A percentile compares a stretch with the other conserved stretches of the same genome.
phyloP scores from a whole-genome alignment of 495 filamentous ascomycete genomes.

The Monascus purpureus region DNA sequence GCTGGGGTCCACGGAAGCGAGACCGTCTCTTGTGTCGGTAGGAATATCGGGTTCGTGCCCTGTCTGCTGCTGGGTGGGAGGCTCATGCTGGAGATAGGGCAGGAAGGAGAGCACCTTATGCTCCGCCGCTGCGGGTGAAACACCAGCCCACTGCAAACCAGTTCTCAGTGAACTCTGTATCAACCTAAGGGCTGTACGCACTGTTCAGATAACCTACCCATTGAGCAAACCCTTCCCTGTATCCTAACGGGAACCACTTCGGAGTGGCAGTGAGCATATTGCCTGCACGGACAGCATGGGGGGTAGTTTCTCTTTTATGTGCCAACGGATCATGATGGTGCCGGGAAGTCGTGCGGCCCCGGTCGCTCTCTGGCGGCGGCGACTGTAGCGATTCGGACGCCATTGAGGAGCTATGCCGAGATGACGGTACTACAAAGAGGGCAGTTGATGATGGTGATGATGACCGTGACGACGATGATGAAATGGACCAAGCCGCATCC shows the following conservation, averaged over 20 bases:
- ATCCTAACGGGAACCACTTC: constrained; percentile 68
- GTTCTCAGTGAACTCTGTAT: constrained; percentile 1
- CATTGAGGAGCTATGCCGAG: constrained; percentile 22
- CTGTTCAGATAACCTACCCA: constrained; percentile 59
- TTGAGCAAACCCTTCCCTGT: constrained; percentile 81
- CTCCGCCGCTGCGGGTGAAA: constrained; percentile 74
- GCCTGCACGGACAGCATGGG: constrained; percentile 22
- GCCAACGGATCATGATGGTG: constrained; percentile 13
- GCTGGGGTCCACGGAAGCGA: constrained; percentile 24
- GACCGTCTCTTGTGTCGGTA: constrained; percentile 26
- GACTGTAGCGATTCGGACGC: constrained; percentile 26
- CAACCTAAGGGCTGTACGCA: no score
- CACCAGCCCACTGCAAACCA: constrained; percentile 55
- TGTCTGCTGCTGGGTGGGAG: constrained; percentile 56
- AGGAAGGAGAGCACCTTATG: constrained; percentile 80
- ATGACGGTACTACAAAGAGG: no score
- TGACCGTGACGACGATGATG: no score
- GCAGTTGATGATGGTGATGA: no score
- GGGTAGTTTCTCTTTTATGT: constrained; percentile 8
- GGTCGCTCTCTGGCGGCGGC: constrained; percentile 16
- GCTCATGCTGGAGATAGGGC: constrained; percentile 64
- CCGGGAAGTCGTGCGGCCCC: constrained; percentile 22
- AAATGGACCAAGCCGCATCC: constrained; percentile 5
- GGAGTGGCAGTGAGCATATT: constrained; percentile 17
- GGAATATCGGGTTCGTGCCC: constrained; percentile 33